A percentile compares a stretch with the other conserved stretches of the same genome.
These are phyloP conservation scores for Pholiota microspora DNA, from an alignment of 768 basidiomycete species.

Conservation along the genomic window DNA sequence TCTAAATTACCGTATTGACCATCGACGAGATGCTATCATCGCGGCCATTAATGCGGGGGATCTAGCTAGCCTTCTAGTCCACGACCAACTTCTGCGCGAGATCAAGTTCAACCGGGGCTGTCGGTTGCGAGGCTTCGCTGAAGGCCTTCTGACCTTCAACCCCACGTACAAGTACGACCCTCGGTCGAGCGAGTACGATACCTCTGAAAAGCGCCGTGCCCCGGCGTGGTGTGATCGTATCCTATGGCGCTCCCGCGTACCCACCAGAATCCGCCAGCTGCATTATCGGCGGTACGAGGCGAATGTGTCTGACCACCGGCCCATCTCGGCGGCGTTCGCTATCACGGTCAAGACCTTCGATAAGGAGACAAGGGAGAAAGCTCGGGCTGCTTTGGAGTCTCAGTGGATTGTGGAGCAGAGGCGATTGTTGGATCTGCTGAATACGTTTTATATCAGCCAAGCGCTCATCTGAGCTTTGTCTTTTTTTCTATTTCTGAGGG, in stretches of 20 bases:
- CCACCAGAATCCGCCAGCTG: constrained; percentile 57
- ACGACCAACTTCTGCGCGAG: constrained; percentile 91
- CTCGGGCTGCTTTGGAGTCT: constrained; percentile 53
- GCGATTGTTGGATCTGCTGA: constrained; percentile 35
- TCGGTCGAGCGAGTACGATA: constrained; percentile 74
- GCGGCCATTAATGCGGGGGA: constrained; percentile 69
- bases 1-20: constrained; percentile 97
- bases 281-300: constrained; percentile 83
- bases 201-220: constrained; percentile 82
- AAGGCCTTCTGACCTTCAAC: constrained; percentile 78
- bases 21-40: constrained; percentile 81
- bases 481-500: background rate
- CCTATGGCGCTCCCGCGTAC: constrained; percentile 65
- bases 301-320: constrained; percentile 88
- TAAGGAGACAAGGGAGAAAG: constrained; percentile 51
- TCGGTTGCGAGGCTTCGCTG: constrained; percentile 78
- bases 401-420: constrained; percentile 52
- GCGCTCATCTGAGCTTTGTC: constrained; percentile 24
- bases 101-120: constrained; percentile 86
- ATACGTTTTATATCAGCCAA: constrained; percentile 39
- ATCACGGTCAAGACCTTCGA: constrained; percentile 74
- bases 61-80: constrained; percentile 54
- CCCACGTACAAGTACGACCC: constrained; percentile 97
- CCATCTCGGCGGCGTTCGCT: constrained; percentile 77
- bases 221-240: constrained; percentile 99